A percentile compares a stretch with the other conserved stretches of the same genome.
These are phyloP conservation scores for Arabidopsis arenosa DNA, from an alignment of 345 rosid species.

Conservation along the genomic window DNA sequence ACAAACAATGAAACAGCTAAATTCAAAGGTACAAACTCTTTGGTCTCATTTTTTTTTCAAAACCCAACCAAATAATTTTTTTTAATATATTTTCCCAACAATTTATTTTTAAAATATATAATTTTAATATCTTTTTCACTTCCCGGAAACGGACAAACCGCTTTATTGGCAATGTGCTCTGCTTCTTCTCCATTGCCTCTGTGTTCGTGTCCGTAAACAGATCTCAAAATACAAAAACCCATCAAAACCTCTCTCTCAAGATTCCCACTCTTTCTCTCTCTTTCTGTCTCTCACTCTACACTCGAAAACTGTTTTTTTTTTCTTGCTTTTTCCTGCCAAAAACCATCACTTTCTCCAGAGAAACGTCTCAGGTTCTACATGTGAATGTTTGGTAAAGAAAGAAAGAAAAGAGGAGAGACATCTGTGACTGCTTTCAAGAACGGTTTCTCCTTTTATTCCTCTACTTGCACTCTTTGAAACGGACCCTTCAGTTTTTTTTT, in stretches of 20 bases:
- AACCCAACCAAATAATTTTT: background rate
- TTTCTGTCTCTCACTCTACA: background rate
- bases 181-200: conserved; percentile 38
- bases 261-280: conserved; percentile 45
- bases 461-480: conserved; percentile 25
- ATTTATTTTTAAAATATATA: background rate
- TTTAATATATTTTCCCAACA: too few species aligned
- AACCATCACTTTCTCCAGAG: conserved; percentile 52
- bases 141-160: conserved; percentile 54
- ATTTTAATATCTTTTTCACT: background rate
- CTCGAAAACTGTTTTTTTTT: conserved; percentile 12
- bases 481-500: conserved; percentile 4
- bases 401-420: conserved; percentile 33
- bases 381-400: conserved; percentile 58
- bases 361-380: conserved; percentile 54
- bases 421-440: conserved; percentile 47
- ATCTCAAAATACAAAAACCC: conserved; percentile 41
- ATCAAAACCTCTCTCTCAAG: conserved; percentile 35
- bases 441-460: conserved; percentile 43
- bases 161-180: conserved; percentile 58
- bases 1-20: background rate
- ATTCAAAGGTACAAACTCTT: background rate
- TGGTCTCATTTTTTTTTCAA: background rate
- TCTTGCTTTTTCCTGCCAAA: conserved; percentile 21
- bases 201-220: conserved; percentile 46